These are phyloP conservation scores for Auricularia auricula-judae DNA, from an alignment of 768 basidiomycete species.

Conservation along the genomic window DNA sequence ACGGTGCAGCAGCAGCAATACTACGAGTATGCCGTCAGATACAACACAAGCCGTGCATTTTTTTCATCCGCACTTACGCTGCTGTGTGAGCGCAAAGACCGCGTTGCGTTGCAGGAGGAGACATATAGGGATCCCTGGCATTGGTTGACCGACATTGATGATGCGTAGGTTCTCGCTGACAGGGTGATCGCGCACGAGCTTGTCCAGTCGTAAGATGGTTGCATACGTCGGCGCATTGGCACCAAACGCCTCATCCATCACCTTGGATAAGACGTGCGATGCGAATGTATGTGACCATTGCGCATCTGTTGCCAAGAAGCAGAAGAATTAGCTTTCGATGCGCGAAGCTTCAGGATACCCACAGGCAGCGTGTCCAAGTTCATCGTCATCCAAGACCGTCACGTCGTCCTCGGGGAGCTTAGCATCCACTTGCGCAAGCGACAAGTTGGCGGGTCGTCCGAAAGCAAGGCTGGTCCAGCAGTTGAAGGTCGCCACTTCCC, in stretches of 20 bases:
- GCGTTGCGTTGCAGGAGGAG: conserved; percentile 56
- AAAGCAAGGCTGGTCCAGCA: conserved; percentile 10
- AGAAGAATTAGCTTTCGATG: too few species aligned
- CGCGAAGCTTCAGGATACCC: too few species aligned
- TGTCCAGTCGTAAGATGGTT: conserved; percentile 50
- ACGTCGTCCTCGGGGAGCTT: conserved; percentile 44
- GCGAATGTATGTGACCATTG: conserved; percentile 62
- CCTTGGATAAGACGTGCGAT: conserved; percentile 53
- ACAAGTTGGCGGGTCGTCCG: conserved; percentile 58
- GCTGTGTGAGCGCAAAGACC: conserved; percentile 32
- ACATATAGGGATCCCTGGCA: background rate
- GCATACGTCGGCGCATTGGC: conserved; percentile 58
- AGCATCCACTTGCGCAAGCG: conserved; percentile 53
- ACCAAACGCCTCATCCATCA: conserved; percentile 61
- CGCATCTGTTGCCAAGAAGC: conserved; percentile 32
- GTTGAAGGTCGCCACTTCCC: background rate
- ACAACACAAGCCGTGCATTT: background rate
- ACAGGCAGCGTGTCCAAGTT: too few species aligned
- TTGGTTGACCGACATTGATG: background rate
- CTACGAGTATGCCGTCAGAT: conserved; percentile 22
- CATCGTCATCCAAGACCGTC: conserved; percentile 17
- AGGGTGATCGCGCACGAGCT: background rate
- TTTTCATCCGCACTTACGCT: background rate
- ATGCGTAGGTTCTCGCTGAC: background rate
- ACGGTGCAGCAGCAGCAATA: conserved; percentile 60